Conservation (phyloP, 352 stramenopile species). For the Phytophthora foliorum region DNA sequence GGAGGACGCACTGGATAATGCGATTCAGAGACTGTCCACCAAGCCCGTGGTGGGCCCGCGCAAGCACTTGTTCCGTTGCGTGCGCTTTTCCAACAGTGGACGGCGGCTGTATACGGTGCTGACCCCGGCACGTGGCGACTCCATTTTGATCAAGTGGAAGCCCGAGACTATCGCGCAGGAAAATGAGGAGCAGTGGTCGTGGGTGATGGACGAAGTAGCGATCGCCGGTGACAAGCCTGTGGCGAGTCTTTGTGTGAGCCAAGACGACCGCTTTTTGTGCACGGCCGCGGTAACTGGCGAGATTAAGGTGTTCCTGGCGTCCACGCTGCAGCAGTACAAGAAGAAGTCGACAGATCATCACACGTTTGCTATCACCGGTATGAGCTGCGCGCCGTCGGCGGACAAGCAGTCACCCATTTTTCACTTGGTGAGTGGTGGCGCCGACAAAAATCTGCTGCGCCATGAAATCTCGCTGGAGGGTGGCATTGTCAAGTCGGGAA, state of each 20-base stretch:
- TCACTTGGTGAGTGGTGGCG: constrained; percentile 76
- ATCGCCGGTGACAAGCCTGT: constrained; percentile 81
- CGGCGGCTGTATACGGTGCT: constrained; percentile 80
- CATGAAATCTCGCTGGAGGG: constrained; percentile 71
- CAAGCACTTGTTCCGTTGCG: constrained; percentile 88
- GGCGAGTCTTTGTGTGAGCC: constrained; percentile 80
- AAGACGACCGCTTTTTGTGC: constrained; percentile 78
- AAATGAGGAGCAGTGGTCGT: constrained; percentile 76
- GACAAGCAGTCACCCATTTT: constrained; percentile 48
- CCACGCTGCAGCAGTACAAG: constrained; percentile 61
- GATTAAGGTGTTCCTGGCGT: constrained; percentile 67
- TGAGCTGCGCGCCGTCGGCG: constrained; percentile 64
- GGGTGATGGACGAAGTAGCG: constrained; percentile 59
- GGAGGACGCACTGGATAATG: constrained; percentile 77
- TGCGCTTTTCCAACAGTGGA: constrained; percentile 77
- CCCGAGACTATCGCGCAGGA: constrained; percentile 74
- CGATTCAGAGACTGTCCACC: constrained; percentile 57
- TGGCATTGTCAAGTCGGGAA: constrained; percentile 58
- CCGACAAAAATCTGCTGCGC: constrained; percentile 79
- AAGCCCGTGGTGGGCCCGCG: constrained; percentile 51
- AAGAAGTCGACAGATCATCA: constrained; percentile 69
- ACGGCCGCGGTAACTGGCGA: constrained; percentile 79
- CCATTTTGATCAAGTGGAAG: constrained; percentile 85
- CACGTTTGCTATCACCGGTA: constrained; percentile 86
- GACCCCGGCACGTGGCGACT: constrained; percentile 77